These are phyloP conservation scores for Boletus reticuloceps DNA, from an alignment of 768 basidiomycete species.

Conservation along the genomic window DNA sequence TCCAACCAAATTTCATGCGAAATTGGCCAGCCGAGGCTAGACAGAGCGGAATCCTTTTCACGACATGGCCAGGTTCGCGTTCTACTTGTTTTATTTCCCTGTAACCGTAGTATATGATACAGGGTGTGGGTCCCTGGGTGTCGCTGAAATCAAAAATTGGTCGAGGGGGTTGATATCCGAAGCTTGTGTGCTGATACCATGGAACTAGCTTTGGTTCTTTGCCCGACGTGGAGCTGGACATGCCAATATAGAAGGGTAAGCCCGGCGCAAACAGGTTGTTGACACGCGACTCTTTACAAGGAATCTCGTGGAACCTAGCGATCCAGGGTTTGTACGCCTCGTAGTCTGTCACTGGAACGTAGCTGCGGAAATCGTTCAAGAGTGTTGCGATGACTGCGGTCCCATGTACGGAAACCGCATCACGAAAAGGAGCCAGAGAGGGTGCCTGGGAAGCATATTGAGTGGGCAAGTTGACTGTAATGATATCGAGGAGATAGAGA, in stretches of 20 bases:
- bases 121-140: neutral
- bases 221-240: constrained; percentile 15
- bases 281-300: constrained; percentile 8
- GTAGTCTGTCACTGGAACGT: constrained; percentile 15
- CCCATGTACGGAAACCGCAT: neutral
- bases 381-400: neutral
- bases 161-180: neutral
- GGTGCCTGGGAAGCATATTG: constrained; percentile 8
- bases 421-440: constrained; percentile 2
- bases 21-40: neutral
- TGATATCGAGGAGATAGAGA: constrained; percentile 3
- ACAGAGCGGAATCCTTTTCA: neutral
- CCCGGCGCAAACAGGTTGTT: constrained; percentile 14
- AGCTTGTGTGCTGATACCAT: neutral
- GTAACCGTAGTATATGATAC: constrained; percentile 3
- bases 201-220: constrained; percentile 10
- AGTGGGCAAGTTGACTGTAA: neutral
- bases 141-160: neutral
- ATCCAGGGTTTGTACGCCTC: constrained; percentile 11
- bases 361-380: constrained; percentile 3
- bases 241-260: constrained; percentile 7
- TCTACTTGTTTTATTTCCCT: constrained; percentile 1
- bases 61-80: neutral
- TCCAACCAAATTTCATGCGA: constrained; percentile 6
- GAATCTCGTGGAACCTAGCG: constrained; percentile 2